Conservation (phyloP, 177 flowering plant species). For the Vitis hybrid region DNA sequence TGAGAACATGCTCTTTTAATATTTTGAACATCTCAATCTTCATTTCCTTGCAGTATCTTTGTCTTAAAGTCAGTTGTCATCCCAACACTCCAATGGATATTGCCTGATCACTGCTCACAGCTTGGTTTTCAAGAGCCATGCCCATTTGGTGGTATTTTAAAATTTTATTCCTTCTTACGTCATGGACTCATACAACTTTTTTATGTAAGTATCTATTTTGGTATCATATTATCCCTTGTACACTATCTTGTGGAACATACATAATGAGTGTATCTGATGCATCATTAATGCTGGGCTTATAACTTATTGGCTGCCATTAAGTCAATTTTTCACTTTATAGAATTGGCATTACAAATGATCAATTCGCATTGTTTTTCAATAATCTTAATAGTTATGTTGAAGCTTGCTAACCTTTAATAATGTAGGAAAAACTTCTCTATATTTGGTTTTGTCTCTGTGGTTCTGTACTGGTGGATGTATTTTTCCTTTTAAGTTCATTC, state of each 20-base stretch:
- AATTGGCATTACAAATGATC: not conserved
- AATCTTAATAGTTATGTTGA: not conserved
- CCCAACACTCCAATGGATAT: constrained; percentile 70
- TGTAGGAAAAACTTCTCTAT: not conserved
- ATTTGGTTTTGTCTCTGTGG: too few relatives aligned
- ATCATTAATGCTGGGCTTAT: not conserved
- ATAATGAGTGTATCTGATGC: not conserved
- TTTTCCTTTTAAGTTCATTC: too few relatives aligned
- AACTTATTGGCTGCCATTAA: not conserved
- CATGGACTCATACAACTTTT: constrained; percentile 60
- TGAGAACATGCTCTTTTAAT: not conserved
- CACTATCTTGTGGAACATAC: not conserved
- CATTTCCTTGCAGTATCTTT: constrained; percentile 52
- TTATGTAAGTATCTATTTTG: constrained; percentile 55
- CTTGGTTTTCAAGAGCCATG: constrained; percentile 36
- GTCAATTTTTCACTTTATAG: not conserved
- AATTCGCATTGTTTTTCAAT: not conserved
- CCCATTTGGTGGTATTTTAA: constrained; percentile 32
- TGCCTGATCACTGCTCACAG: constrained; percentile 59
- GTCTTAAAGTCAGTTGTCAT: constrained; percentile 58
- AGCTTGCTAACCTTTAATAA: not conserved
- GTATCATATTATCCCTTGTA: not conserved
- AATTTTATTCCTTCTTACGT: constrained; percentile 51
- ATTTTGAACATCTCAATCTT: not conserved
- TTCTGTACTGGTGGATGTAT: too few relatives aligned